Percentiles rank a stretch among this genome's conserved stretches.
These are phyloP conservation scores for Rhizopogon parksii DNA, from an alignment of 1,284 basidiomycete species.

Conservation along the genomic window DNA sequence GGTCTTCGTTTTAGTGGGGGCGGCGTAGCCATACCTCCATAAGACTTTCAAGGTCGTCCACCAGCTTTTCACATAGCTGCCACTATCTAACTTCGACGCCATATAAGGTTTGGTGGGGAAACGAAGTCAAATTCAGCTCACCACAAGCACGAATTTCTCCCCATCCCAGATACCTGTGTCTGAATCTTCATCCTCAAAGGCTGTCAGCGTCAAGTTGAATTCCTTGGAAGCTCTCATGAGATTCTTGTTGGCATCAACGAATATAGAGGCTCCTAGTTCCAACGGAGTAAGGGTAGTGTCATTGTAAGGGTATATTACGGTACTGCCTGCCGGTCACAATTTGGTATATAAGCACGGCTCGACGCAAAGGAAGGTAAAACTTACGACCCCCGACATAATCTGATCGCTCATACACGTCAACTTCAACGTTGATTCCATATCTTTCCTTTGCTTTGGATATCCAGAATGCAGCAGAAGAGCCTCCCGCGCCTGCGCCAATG, in stretches of 20 bases:
- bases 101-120: slow-evolving; percentile 13
- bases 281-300: slow-evolving; percentile 56
- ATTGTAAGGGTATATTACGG: slow-evolving; percentile 70
- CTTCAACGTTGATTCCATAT: slow-evolving; percentile 57
- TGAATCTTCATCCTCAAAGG: slow-evolving; percentile 47
- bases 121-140: slow-evolving; percentile 30
- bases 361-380: slow-evolving; percentile 27
- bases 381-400: slow-evolving; percentile 78
- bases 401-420: slow-evolving; percentile 79
- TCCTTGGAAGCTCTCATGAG: slow-evolving; percentile 73
- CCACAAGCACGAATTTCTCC: slow-evolving; percentile 58
- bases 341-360: slow-evolving; percentile 1
- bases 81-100: slow-evolving; percentile 41
- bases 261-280: slow-evolving; percentile 87
- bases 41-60: slow-evolving; percentile 68
- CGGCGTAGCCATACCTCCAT: slow-evolving; percentile 75
- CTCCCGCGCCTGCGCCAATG: slow-evolving; percentile 84
- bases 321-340: slow-evolving; percentile 50
- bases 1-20: slow-evolving; percentile 53
- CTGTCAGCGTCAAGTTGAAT: slow-evolving; percentile 63
- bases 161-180: slow-evolving; percentile 83
- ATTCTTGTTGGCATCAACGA: slow-evolving; percentile 78
- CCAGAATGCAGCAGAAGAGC: slow-evolving; percentile 84
- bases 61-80: slow-evolving; percentile 43
- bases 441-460: slow-evolving; percentile 68